Conservation (phyloP, 371 early-diverging fungal species). For the Blastocladiella emersonii region DNA sequence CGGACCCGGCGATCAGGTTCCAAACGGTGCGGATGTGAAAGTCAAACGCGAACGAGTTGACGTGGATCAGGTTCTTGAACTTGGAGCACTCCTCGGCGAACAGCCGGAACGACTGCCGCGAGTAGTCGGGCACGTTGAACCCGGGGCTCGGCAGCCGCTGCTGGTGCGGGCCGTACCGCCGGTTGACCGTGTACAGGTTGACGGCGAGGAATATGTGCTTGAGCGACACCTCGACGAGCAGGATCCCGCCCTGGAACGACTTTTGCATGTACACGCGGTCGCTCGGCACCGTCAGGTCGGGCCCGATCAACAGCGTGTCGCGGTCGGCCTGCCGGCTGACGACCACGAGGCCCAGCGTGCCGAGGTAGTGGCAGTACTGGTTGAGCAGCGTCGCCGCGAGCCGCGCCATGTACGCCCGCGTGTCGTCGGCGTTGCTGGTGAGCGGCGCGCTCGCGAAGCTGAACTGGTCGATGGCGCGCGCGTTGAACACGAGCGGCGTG, state of each 20-base stretch:
- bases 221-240: constrained; percentile 58
- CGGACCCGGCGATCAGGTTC: constrained; percentile 29
- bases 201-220: constrained; percentile 55
- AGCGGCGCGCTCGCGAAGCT: background rate
- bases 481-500: background rate
- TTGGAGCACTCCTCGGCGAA: constrained; percentile 53
- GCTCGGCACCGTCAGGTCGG: constrained; percentile 25
- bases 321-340: background rate
- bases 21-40: constrained; percentile 57
- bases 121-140: constrained; percentile 30
- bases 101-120: constrained; percentile 34
- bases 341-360: background rate
- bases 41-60: constrained; percentile 70
- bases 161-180: constrained; percentile 35
- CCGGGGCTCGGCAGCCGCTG: constrained; percentile 9
- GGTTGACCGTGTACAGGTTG: constrained; percentile 55
- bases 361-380: background rate
- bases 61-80: constrained; percentile 52
- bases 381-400: background rate
- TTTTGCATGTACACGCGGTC: constrained; percentile 53
- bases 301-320: constrained; percentile 22
- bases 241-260: constrained; percentile 44
- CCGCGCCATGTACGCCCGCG: background rate
- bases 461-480: background rate
- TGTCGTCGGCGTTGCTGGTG: background rate